Conservation (phyloP, 1,139 yeast genomes). For the Scheffersomyces titani region DNA sequence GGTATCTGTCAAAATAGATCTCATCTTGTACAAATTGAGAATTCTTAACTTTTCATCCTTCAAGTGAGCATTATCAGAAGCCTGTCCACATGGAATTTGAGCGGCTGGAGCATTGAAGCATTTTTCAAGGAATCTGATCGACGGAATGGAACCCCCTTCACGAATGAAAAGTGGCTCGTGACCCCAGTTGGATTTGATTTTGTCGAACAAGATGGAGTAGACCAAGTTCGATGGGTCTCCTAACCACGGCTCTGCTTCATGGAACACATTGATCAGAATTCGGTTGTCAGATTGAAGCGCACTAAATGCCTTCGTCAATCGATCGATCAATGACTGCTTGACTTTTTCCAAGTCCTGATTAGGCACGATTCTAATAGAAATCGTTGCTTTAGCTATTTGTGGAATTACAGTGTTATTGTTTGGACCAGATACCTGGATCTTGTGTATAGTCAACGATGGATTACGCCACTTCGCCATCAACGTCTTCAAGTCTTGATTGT, state of each 20-base stretch:
- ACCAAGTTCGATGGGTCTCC: slow-evolving; percentile 81
- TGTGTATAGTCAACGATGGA: slow-evolving; percentile 90
- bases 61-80: slow-evolving; percentile 92
- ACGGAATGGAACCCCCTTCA: slow-evolving; percentile 97
- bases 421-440: slow-evolving; percentile 86
- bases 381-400: slow-evolving; percentile 68
- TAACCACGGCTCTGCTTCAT: slow-evolving; percentile 95
- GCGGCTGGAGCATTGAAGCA: slow-evolving; percentile 86
- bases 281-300: slow-evolving; percentile 60
- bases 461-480: slow-evolving; percentile 86
- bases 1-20: slow-evolving; percentile 62
- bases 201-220: slow-evolving; percentile 62
- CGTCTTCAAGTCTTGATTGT: slow-evolving; percentile 44
- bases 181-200: slow-evolving; percentile 65
- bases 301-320: slow-evolving; percentile 46
- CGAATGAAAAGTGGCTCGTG: slow-evolving; percentile 80
- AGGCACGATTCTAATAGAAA: slow-evolving; percentile 88
- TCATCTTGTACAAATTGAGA: slow-evolving; percentile 71
- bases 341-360: slow-evolving; percentile 70
- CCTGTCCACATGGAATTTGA: slow-evolving; percentile 95
- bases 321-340: slow-evolving; percentile 49
- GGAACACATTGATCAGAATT: slow-evolving; percentile 59
- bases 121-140: slow-evolving; percentile 81
- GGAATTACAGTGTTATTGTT: slow-evolving; percentile 90
- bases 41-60: slow-evolving; percentile 83